Conservation (phyloP, 1,284 basidiomycete genomes). For the Boletellus deceptivus region DNA sequence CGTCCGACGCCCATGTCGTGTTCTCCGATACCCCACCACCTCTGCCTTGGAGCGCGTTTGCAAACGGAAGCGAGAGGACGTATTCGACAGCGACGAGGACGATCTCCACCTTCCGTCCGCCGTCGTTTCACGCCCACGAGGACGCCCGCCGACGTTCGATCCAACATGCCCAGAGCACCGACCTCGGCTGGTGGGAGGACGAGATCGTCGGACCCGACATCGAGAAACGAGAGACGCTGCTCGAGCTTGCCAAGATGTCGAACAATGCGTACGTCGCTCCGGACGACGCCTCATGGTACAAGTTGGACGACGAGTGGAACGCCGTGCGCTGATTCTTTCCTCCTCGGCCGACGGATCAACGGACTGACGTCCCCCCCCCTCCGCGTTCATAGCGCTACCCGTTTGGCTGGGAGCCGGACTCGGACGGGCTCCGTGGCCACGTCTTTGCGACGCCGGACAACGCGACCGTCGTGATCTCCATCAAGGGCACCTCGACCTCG, state of each 20-base stretch:
- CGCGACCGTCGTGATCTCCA: constrained; percentile 81
- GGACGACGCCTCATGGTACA: constrained; percentile 73
- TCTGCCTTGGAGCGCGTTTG: not conserved
- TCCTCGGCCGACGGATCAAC: not conserved
- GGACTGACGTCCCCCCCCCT: not conserved
- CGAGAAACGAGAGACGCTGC: constrained; percentile 72
- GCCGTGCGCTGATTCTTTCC: constrained; percentile 42
- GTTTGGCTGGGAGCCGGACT: constrained; percentile 90
- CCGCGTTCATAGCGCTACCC: constrained; percentile 59
- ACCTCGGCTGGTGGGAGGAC: constrained; percentile 61
- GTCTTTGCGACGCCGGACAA: constrained; percentile 85
- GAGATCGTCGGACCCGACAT: constrained; percentile 69
- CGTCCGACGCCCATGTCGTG: constrained; percentile 51
- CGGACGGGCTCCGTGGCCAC: constrained; percentile 89
- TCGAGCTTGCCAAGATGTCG: constrained; percentile 91
- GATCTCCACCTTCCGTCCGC: constrained; percentile 46
- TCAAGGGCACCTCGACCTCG: constrained; percentile 91
- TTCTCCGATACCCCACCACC: constrained; percentile 52
- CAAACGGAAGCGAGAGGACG: constrained; percentile 19
- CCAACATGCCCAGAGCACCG: constrained; percentile 44
- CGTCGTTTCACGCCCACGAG: constrained; percentile 49
- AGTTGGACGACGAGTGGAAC: constrained; percentile 65
- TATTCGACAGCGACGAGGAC: constrained; percentile 42
- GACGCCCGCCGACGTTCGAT: constrained; percentile 52
- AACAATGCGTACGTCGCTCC: constrained; percentile 82